Conservation (phyloP, 2,329 filamentous ascomycete species). For the Epichloe coenophiala region DNA sequence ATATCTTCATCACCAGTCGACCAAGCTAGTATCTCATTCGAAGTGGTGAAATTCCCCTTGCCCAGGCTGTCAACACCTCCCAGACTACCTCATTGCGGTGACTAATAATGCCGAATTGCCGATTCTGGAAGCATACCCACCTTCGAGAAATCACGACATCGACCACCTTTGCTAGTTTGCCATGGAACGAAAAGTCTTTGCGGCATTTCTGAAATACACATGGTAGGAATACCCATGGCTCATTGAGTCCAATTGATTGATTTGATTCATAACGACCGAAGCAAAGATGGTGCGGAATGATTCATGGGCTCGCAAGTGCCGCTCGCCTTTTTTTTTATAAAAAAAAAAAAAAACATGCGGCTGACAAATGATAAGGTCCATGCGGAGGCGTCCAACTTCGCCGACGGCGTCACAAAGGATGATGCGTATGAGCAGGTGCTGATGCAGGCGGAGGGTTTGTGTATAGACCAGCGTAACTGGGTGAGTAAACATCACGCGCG, state of each 20-base stretch:
- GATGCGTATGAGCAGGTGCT: conserved; percentile 64
- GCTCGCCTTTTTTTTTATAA: too few relatives aligned
- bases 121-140: conserved; percentile 4
- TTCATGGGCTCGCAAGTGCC: neutral
- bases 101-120: conserved; percentile 5
- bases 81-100: conserved; percentile 1
- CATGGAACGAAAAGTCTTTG: neutral
- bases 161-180: neutral
- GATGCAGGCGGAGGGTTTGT: conserved; percentile 53
- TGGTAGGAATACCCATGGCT: too few relatives aligned
- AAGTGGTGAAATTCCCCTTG: neutral
- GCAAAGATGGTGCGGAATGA: neutral
- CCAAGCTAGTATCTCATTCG: neutral
- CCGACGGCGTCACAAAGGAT: conserved; percentile 49
- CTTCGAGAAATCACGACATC: conserved; percentile 4
- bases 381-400: conserved; percentile 67
- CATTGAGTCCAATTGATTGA: neutral
- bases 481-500: conserved; percentile 29
- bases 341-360: neutral
- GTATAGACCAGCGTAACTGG: conserved; percentile 68
- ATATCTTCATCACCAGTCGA: too few relatives aligned
- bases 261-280: neutral
- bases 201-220: neutral
- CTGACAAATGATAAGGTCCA: conserved; percentile 47
- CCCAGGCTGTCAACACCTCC: neutral